These are phyloP conservation scores for Plasmodium vivax DNA, from an alignment of 169 alveolate species.

Conservation along the genomic window DNA sequence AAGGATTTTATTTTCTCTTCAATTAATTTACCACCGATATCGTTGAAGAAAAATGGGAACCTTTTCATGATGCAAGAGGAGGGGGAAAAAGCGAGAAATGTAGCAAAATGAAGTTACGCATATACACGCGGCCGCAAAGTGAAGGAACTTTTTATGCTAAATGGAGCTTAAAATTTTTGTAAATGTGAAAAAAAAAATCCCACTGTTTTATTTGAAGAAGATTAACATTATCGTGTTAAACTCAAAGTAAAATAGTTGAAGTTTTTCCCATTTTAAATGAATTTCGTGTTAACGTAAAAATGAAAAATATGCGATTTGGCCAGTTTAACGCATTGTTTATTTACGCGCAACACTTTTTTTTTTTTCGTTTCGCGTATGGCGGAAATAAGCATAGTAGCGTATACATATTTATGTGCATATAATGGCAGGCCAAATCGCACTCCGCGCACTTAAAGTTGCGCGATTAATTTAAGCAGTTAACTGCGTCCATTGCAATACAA, in stretches of 20 bases:
- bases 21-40: constrained; percentile 73
- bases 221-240: not conserved
- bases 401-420: not conserved
- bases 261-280: not conserved
- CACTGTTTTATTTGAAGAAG: constrained; percentile 15
- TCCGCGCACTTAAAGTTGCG: not conserved
- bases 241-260: not conserved
- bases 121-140: constrained; percentile 18
- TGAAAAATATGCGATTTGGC: not conserved
- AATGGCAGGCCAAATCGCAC: not conserved
- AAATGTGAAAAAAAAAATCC: constrained; percentile 37
- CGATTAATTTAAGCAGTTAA: not conserved
- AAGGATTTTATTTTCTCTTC: constrained; percentile 66
- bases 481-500: not conserved
- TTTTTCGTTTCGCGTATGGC: not conserved
- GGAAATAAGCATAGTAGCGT: not conserved
- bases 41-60: constrained; percentile 72
- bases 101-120: constrained; percentile 23
- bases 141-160: constrained; percentile 27
- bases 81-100: constrained; percentile 8
- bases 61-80: constrained; percentile 66
- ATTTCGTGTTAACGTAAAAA: not conserved
- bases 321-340: not conserved
- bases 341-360: not conserved
- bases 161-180: constrained; percentile 3